Evolutionary conservation across 139 green algal genomes (phyloP).

Genomic region (Asterochloris sp.): DNA sequence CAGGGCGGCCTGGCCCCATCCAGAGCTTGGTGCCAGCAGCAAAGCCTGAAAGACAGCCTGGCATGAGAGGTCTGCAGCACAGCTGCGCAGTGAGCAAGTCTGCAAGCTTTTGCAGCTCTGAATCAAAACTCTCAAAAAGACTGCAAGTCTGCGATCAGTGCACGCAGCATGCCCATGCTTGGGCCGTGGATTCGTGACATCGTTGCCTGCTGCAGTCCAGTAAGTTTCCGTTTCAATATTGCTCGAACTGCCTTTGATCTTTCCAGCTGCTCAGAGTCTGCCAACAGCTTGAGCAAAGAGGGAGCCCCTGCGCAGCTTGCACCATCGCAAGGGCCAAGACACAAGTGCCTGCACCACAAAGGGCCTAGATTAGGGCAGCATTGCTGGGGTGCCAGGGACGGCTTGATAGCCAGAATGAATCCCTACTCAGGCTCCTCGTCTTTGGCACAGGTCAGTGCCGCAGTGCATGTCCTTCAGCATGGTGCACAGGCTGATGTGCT

Average conservation of each 20-base stretch:
- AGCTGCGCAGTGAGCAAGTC: too few species aligned
- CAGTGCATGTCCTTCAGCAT: background rate
- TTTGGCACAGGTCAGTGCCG: conserved; percentile 34
- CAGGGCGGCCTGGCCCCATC: too few species aligned
- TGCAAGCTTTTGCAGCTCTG: too few species aligned
- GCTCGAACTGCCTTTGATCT: background rate
- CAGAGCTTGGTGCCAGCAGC: too few species aligned
- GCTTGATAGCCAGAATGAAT: conserved; percentile 25
- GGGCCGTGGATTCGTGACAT: too few species aligned
- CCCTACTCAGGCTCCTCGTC: conserved; percentile 42
- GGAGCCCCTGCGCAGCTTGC: background rate
- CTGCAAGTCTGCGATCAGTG: too few species aligned
- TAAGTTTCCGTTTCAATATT: background rate
- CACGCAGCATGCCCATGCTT: too few species aligned
- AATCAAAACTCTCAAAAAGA: too few species aligned
- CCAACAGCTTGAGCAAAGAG: background rate
- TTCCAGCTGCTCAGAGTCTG: background rate
- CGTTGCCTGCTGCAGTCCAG: too few species aligned
- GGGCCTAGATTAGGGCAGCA: background rate
- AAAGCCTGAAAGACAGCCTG: too few species aligned
- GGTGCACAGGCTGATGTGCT: background rate
- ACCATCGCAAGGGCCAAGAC: too few species aligned
- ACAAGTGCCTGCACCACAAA: background rate
- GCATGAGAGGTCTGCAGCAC: too few species aligned
- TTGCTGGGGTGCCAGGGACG: background rate